phyloP scores from a whole-genome alignment of 2,329 filamentous ascomycete species.

The Helminthosporium solani region DNA sequence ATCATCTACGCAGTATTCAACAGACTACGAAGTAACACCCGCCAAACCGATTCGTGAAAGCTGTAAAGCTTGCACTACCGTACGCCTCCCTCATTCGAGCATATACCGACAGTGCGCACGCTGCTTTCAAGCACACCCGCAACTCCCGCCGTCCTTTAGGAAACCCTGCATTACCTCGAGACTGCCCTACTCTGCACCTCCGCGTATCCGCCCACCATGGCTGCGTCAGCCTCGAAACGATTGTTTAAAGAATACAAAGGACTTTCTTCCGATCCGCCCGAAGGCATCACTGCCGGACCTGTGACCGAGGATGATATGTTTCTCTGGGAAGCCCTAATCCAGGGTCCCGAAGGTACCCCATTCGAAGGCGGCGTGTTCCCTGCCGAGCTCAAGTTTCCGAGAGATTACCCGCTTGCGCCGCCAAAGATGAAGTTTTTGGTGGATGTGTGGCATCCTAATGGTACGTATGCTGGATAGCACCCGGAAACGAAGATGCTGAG shows the following conservation, averaged over 20 bases:
- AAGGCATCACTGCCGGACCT: slow-evolving; percentile 94
- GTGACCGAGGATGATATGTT: slow-evolving; percentile 93
- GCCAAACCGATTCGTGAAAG: too few relatives aligned
- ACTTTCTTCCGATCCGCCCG: slow-evolving; percentile 91
- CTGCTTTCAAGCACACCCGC: too few relatives aligned
- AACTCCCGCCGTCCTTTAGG: too few relatives aligned
- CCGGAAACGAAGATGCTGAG: too few relatives aligned
- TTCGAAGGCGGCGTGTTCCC: slow-evolving; percentile 96
- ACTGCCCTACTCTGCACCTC: too few relatives aligned
- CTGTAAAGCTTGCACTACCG: too few relatives aligned
- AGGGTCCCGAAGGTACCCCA: slow-evolving; percentile 91
- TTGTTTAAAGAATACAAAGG: slow-evolving; percentile 96
- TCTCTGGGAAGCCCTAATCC: slow-evolving; percentile 93
- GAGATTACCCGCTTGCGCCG: slow-evolving; percentile 81
- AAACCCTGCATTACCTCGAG: too few relatives aligned
- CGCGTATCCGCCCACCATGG: slow-evolving; percentile 39
- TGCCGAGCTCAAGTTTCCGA: slow-evolving; percentile 78
- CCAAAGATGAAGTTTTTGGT: slow-evolving; percentile 84
- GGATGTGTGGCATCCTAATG: slow-evolving; percentile 92
- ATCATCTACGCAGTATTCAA: too few relatives aligned
- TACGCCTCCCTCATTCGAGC: too few relatives aligned
- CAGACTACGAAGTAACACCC: too few relatives aligned
- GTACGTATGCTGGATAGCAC: too few relatives aligned
- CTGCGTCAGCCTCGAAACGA: slow-evolving; percentile 65
- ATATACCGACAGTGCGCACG: too few relatives aligned